Base-by-base conservation (phyloP, 768 basidiomycete genomes). In the Panaeolus papilionaceus region DNA sequence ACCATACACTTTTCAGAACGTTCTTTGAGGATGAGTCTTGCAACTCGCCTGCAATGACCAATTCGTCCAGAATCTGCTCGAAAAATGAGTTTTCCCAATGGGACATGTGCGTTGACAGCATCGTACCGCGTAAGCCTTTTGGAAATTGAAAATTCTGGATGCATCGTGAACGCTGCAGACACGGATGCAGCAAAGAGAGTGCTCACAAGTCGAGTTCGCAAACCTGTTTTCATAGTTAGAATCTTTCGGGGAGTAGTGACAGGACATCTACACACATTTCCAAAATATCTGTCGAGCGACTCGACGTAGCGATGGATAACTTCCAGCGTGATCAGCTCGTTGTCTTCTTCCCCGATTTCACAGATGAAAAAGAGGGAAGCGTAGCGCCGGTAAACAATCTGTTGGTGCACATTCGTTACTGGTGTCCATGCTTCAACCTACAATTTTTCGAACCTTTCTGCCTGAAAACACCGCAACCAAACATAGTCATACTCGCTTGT, bases 291-390 rank as follows among this genome's bases (percentile, higher is more conserved):
- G 76, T 95, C 93, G 76, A 98, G 80, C n/a, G 94, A 88, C 74
- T 98, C 95, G 33, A 96, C 96, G 70, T 93, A 98, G 74, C 96
- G 89, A 77, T 98, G 96, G 45, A 98, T 92, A 70, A 98, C 88
- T 80, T 99, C 96, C 39, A 99, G 84, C 0, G 94, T 91, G 68
- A 94, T 83, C 45, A 99, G 87, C 78, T 99, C 96, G 75, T 99
- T 99, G 82, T 98, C 96, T 54, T 81, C 81, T 61, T 87, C 85
- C 62, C 89, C 86, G 69, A 98, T 91, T 58, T 94, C 95, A 71
- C 90, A 92, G 49, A 99, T 91, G 79, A 99, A 99, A 86, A 96
- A 98, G 39, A 99, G 80, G 10, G 95, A 96, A 8, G 96, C 96
- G 73, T 99, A 99, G 75, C 96, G 90, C 58, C 95, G 86, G 81